Conservation (phyloP, 2,329 filamentous ascomycete genomes). For the Monosporascus sp. region DNA sequence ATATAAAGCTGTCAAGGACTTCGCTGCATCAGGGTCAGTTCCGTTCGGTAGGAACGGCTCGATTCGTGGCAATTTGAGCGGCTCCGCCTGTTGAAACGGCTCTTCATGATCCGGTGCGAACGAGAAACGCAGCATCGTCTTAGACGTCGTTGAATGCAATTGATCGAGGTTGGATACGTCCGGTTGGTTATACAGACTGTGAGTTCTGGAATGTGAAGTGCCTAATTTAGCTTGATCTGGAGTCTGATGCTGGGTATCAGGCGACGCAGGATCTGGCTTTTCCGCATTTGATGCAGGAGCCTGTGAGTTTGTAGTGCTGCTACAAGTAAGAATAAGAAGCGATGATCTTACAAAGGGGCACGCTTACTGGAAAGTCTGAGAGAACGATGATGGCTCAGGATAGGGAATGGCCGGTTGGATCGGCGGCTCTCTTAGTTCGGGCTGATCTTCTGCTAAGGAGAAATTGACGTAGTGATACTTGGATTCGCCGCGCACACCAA, state of each 20-base stretch:
- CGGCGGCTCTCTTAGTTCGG: constrained; percentile 40
- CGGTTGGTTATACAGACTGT: constrained; percentile 56
- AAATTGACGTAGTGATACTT: constrained; percentile 93
- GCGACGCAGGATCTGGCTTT: constrained; percentile 29
- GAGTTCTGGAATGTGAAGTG: constrained; percentile 26
- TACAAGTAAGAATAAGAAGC: constrained; percentile 5
- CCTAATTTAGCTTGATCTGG: constrained; percentile 19
- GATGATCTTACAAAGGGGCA: neutral
- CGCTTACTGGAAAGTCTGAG: constrained; percentile 46
- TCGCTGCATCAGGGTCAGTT: constrained; percentile 82
- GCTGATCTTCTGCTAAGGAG: constrained; percentile 51
- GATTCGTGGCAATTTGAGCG: constrained; percentile 79
- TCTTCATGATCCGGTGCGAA: constrained; percentile 56
- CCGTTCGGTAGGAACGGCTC: constrained; percentile 71
- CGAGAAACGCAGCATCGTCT: constrained; percentile 53
- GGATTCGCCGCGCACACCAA: constrained; percentile 92
- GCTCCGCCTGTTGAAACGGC: constrained; percentile 57
- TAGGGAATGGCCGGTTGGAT: constrained; percentile 43
- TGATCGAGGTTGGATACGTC: constrained; percentile 52
- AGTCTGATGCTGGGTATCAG: constrained; percentile 29
- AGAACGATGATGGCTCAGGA: constrained; percentile 40
- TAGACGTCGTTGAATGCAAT: constrained; percentile 51
- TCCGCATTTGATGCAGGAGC: constrained; percentile 15
- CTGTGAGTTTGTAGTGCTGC: constrained; percentile 30
- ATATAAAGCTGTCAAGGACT: constrained; percentile 81